Conservation (phyloP, 2,329 filamentous ascomycete genomes). For the Aspergillus pseudonomiae region DNA sequence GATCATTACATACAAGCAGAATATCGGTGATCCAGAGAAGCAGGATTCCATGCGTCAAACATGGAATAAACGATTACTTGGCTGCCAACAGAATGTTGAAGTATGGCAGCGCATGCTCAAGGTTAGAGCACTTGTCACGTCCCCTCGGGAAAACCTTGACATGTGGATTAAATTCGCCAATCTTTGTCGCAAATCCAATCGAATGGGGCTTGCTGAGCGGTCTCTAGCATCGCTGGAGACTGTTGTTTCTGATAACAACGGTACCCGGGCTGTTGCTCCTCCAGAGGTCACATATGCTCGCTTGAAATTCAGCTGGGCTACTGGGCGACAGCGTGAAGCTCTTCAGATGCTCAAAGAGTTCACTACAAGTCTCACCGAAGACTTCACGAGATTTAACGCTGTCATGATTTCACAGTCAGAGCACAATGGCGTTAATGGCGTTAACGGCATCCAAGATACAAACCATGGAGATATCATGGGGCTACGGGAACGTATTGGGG, state of each 20-base stretch:
- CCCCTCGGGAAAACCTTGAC: conserved; percentile 89
- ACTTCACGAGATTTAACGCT: conserved; percentile 54
- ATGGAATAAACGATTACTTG: conserved; percentile 93
- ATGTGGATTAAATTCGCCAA: conserved; percentile 99
- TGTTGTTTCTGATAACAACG: conserved; percentile 55
- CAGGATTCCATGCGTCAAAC: conserved; percentile 88
- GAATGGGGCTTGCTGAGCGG: conserved; percentile 93
- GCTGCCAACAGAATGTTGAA: conserved; percentile 95
- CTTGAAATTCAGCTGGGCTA: conserved; percentile 95
- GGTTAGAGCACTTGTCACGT: conserved; percentile 87
- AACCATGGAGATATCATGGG: conserved; percentile 42
- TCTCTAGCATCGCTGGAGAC: conserved; percentile 89
- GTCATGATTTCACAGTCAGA: conserved; percentile 41
- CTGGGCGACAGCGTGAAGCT: conserved; percentile 67
- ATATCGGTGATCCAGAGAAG: conserved; percentile 75
- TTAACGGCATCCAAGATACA: conserved; percentile 51
- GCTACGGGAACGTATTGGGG: conserved; percentile 46
- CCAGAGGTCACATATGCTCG: conserved; percentile 94
- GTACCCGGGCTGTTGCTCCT: conserved; percentile 45
- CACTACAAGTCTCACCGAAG: conserved; percentile 61
- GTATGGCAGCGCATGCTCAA: conserved; percentile 99
- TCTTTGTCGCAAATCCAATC: conserved; percentile 92
- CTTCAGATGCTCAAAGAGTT: conserved; percentile 66
- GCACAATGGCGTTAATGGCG: conserved; percentile 48
- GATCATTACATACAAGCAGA: conserved; percentile 96